Evolutionary conservation across 2,329 filamentous ascomycete genomes (phyloP).

Genomic region (Alternaria novae-zelandiae): DNA sequence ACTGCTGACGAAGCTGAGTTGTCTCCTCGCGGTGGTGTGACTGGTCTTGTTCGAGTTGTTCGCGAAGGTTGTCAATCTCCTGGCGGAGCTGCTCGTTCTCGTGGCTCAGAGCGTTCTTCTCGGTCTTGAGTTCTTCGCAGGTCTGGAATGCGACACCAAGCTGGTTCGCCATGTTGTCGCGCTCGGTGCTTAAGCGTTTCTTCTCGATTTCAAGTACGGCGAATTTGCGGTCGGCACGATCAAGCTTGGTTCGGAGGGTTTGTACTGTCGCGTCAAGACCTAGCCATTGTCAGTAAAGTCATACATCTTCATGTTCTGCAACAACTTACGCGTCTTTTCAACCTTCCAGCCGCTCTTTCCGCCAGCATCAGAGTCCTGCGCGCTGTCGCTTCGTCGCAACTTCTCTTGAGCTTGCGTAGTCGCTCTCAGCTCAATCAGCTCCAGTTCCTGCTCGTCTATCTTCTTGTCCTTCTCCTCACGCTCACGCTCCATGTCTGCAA

Average conservation of each 20-base stretch:
- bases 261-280: slow-evolving; percentile 67
- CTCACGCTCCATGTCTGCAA: slow-evolving; percentile 62
- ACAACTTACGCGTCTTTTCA: slow-evolving; percentile 64
- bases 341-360: slow-evolving; percentile 46
- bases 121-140: slow-evolving; percentile 58
- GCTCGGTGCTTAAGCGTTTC: slow-evolving; percentile 67
- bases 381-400: slow-evolving; percentile 55
- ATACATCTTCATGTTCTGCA: neutral
- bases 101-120: slow-evolving; percentile 49
- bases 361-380: slow-evolving; percentile 55
- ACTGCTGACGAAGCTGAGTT: slow-evolving; percentile 40
- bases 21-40: slow-evolving; percentile 45
- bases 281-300: slow-evolving; percentile 33
- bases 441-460: slow-evolving; percentile 59
- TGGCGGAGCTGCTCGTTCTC: slow-evolving; percentile 48
- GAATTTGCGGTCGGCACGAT: slow-evolving; percentile 67
- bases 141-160: slow-evolving; percentile 66
- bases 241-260: slow-evolving; percentile 66
- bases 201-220: slow-evolving; percentile 69
- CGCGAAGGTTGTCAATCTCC: slow-evolving; percentile 44
- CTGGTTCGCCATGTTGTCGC: slow-evolving; percentile 69
- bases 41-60: slow-evolving; percentile 42
- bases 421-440: slow-evolving; percentile 59
- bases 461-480: slow-evolving; percentile 59
- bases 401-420: slow-evolving; percentile 53